Evolutionary conservation across 768 basidiomycete species (phyloP).

Genomic region (Boletus sensibilis): DNA sequence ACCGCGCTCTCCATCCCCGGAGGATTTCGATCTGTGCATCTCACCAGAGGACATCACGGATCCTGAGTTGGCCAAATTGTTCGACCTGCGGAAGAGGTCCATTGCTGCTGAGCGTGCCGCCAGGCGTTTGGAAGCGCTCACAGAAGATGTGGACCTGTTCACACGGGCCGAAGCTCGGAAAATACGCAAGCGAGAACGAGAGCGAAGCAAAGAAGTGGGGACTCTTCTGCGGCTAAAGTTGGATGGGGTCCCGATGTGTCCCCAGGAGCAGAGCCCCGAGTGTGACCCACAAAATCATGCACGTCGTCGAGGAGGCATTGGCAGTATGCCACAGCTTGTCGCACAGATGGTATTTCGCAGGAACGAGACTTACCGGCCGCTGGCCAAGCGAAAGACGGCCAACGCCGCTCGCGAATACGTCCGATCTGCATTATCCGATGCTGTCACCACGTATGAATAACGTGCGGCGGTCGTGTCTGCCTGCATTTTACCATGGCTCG

Average conservation of each 20-base stretch:
- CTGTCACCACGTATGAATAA: slow-evolving; percentile 16
- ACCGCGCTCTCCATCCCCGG: slow-evolving; percentile 44
- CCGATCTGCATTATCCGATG: slow-evolving; percentile 32
- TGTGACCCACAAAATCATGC: slow-evolving; percentile 15
- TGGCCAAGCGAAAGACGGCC: slow-evolving; percentile 36
- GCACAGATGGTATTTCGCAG: slow-evolving; percentile 49
- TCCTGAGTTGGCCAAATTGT: slow-evolving; percentile 40
- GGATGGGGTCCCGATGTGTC: slow-evolving; percentile 24
- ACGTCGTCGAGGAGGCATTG: slow-evolving; percentile 25
- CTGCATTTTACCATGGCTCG: slow-evolving; percentile 11
- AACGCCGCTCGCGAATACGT: slow-evolving; percentile 20
- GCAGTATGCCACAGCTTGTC: slow-evolving; percentile 42
- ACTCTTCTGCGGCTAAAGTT: slow-evolving; percentile 57
- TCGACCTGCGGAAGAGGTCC: slow-evolving; percentile 40
- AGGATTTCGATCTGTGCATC: slow-evolving; percentile 40
- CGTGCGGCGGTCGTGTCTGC: background rate
- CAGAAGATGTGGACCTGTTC: slow-evolving; percentile 39
- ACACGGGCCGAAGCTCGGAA: slow-evolving; percentile 44
- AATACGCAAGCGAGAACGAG: slow-evolving; percentile 50
- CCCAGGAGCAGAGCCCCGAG: slow-evolving; percentile 28
- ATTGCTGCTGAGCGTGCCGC: slow-evolving; percentile 35
- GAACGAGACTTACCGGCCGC: slow-evolving; percentile 37
- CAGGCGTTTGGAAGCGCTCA: slow-evolving; percentile 30
- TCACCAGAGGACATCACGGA: slow-evolving; percentile 33
- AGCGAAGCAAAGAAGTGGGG: slow-evolving; percentile 54